Evolutionary conservation across 306 rosid genomes (phyloP).

Genomic region (Luffa acutangula): DNA sequence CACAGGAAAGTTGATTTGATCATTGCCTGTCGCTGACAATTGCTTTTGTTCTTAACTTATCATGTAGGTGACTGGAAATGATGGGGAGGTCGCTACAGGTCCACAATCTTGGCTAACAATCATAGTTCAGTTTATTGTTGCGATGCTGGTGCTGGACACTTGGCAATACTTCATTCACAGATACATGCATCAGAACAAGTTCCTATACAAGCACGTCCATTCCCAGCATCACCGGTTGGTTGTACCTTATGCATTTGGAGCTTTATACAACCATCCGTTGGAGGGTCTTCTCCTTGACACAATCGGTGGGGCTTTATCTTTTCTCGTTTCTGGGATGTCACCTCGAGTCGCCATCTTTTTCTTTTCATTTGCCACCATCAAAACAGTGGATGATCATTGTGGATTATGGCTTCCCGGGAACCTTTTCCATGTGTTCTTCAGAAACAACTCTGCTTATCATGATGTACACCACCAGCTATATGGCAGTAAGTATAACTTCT

Average conservation of each 20-base stretch:
- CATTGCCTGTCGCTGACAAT: background rate
- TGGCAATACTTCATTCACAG: slow-evolving; percentile 98
- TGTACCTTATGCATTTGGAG: slow-evolving; percentile 89
- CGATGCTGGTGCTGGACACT: slow-evolving; percentile 84
- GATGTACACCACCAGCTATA: slow-evolving; percentile 94
- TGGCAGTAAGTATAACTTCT: slow-evolving; percentile 87
- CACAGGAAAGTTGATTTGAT: background rate
- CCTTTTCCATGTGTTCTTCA: slow-evolving; percentile 62
- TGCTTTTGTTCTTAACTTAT: background rate
- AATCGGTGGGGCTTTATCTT: slow-evolving; percentile 82
- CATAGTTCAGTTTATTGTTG: slow-evolving; percentile 60
- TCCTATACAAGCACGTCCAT: slow-evolving; percentile 85
- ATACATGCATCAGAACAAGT: slow-evolving; percentile 94
- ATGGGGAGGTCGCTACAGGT: slow-evolving; percentile 20
- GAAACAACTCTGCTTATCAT: slow-evolving; percentile 82
- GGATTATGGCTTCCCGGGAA: slow-evolving; percentile 91
- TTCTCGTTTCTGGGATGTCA: slow-evolving; percentile 80
- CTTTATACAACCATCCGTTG: slow-evolving; percentile 85
- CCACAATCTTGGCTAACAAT: slow-evolving; percentile 34
- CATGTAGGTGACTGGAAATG: slow-evolving; percentile 59
- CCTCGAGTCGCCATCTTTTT: slow-evolving; percentile 84
- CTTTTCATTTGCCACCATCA: slow-evolving; percentile 93
- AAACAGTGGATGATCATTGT: slow-evolving; percentile 93
- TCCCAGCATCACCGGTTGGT: slow-evolving; percentile 86
- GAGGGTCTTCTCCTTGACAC: slow-evolving; percentile 98